phyloP scores from a whole-genome alignment of 768 basidiomycete species.

The Pisolithus sp. region DNA sequence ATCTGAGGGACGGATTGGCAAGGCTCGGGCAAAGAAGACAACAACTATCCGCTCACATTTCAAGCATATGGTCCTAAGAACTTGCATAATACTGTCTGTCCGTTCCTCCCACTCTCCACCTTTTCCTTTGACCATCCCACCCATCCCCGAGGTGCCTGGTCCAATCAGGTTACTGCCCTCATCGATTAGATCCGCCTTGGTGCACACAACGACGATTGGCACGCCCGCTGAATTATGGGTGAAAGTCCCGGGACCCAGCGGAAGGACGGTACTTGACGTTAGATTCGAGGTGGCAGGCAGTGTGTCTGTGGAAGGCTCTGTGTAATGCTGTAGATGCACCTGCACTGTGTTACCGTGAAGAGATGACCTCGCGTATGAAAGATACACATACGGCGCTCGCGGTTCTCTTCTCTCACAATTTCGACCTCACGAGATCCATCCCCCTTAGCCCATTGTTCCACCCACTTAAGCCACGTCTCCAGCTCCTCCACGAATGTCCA shows the following conservation, averaged over 20 bases:
- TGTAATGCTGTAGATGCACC: conserved; percentile 83
- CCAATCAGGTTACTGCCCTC: conserved; percentile 66
- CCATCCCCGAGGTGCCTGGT: conserved; percentile 71
- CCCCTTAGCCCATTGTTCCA: conserved; percentile 73
- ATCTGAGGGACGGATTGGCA: conserved; percentile 43
- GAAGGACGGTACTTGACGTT: conserved; percentile 60
- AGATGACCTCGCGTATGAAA: background rate
- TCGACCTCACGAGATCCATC: conserved; percentile 65
- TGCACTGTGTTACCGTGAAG: conserved; percentile 51
- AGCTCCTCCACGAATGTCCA: conserved; percentile 88
- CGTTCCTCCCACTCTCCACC: conserved; percentile 93
- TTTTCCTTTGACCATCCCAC: conserved; percentile 87
- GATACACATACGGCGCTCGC: conserved; percentile 65
- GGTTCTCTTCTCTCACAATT: conserved; percentile 71
- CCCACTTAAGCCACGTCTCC: conserved; percentile 78
- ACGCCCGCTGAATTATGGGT: conserved; percentile 83
- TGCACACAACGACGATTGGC: conserved; percentile 84
- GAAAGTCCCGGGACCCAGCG: conserved; percentile 78
- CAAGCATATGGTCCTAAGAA: conserved; percentile 85
- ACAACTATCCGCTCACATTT: conserved; percentile 59
- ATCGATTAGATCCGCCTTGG: conserved; percentile 91
- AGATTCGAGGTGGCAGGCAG: conserved; percentile 57
- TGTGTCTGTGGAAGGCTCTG: conserved; percentile 69
- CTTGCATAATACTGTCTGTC: conserved; percentile 92
- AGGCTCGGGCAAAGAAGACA: background rate